These are phyloP conservation scores for Pythium rishiriense DNA, from an alignment of 352 stramenopile species.

Conservation along the genomic window DNA sequence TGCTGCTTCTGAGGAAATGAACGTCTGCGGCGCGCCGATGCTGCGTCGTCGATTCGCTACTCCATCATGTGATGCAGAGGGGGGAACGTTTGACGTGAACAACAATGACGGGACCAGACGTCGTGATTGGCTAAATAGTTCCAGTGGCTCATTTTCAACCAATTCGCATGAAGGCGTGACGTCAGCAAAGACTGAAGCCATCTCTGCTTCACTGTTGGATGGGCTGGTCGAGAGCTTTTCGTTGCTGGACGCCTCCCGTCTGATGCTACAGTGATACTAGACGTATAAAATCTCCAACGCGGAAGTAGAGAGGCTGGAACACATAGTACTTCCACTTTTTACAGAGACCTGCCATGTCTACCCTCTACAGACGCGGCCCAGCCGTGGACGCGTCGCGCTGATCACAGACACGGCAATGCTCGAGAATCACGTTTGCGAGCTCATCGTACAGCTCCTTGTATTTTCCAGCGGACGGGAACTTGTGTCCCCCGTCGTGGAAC, in stretches of 20 bases:
- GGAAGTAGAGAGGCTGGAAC: no score
- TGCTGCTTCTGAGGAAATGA: neutral
- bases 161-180: neutral
- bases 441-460: slow-evolving; percentile 32
- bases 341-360: no score
- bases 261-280: no score
- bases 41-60: neutral
- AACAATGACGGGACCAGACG: slow-evolving; percentile 9
- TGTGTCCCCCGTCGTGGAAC: slow-evolving; percentile 41
- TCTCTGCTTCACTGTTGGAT: slow-evolving; percentile 2
- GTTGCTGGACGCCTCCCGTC: no score
- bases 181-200: slow-evolving; percentile 1
- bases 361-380: slow-evolving; percentile 8
- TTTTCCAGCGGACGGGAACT: slow-evolving; percentile 34
- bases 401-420: slow-evolving; percentile 30
- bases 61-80: neutral
- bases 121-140: slow-evolving; percentile 7
- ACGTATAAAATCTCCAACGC: no score
- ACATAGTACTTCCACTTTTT: no score
- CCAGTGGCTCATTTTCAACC: neutral
- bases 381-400: neutral
- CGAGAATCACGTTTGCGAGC: slow-evolving; percentile 27
- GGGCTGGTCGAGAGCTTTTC: neutral
- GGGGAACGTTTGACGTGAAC: slow-evolving; percentile 30
- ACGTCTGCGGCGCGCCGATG: neutral